Evolutionary conservation across 1,284 basidiomycete genomes (phyloP).

Genomic region (Cryptococcus deneoformans): DNA sequence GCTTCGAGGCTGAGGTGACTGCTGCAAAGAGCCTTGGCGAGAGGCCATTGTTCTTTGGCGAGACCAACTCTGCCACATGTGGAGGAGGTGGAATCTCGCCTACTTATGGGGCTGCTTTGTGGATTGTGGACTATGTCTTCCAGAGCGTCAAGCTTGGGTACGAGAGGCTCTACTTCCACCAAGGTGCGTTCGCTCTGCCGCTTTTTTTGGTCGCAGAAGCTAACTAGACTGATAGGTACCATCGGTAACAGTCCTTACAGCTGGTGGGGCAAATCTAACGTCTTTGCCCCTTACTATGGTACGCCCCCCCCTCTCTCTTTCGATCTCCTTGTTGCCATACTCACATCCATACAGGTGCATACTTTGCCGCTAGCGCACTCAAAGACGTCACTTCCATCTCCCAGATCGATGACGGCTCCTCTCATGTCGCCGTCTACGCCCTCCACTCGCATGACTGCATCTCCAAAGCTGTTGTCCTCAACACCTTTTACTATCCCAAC

Average conservation of each 20-base stretch:
- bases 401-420: slow-evolving; percentile 49
- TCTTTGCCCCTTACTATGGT: slow-evolving; percentile 52
- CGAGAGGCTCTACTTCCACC: slow-evolving; percentile 54
- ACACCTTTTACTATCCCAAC: slow-evolving; percentile 50
- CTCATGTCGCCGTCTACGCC: slow-evolving; percentile 48
- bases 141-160: slow-evolving; percentile 51
- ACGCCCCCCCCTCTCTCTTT: slow-evolving; percentile 45
- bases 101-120: slow-evolving; percentile 53
- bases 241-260: slow-evolving; percentile 14
- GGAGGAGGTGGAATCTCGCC: slow-evolving; percentile 54
- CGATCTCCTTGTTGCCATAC: background rate
- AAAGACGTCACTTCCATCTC: slow-evolving; percentile 37
- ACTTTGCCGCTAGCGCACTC: slow-evolving; percentile 46
- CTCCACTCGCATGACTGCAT: slow-evolving; percentile 39
- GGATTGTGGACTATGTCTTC: slow-evolving; percentile 55
- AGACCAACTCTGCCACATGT: slow-evolving; percentile 56
- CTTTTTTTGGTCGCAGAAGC: background rate
- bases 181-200: slow-evolving; percentile 35
- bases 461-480: slow-evolving; percentile 48
- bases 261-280: slow-evolving; percentile 22
- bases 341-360: slow-evolving; percentile 3
- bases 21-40: slow-evolving; percentile 41
- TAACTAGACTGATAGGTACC: background rate
- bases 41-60: slow-evolving; percentile 52
- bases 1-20: slow-evolving; percentile 49